Base-by-base conservation (phyloP, 2,329 filamentous ascomycete genomes). In the Zalaria obscura region DNA sequence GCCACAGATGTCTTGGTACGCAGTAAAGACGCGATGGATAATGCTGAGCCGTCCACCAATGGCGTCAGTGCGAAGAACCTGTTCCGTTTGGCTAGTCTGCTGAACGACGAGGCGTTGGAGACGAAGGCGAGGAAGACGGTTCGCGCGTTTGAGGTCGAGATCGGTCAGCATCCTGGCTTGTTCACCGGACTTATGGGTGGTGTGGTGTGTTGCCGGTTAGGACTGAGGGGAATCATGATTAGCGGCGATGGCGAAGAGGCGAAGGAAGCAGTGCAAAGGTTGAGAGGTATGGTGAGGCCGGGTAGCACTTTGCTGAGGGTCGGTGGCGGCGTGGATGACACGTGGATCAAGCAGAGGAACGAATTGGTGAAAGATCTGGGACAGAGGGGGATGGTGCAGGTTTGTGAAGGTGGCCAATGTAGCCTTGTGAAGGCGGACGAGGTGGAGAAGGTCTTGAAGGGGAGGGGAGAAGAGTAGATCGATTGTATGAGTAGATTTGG, bases 11-110 rank as follows among this genome's bases (percentile, higher is more conserved):
- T 81, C 27, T 80, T 95, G 45, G 75, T 96, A 45, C 80, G 89
- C 25, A 73, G 95, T 39, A 98, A 98, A 63, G 86, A 93, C 47
- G 91, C 87, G 48, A 95, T 95, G 73, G 91, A 98, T 60, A 85
- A 85, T 4, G 80, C 86, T 1, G 81, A 91, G 45, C 91, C 91
- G 1, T 91, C 86, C 0, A 82, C 84, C 40, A 98, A 98, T 56
- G 86, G 85, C 33, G 75, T 89, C 4, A 82, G 83, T n/a, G 83
- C 85, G 0, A 73, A 76, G 10, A 96, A 96, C 55, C 67, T 96
- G n/a, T 83, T 91, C 62, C 78, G 85, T 1, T 73, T 96, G 3
- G 76, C 76, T 8, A 72, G 72, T 4, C 59, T 93, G 2, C 68
- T 93, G 0, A 73, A 76, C 37, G 77, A 85, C 48, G 64, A 76